Conservation (phyloP, 2,329 filamentous ascomycete species). For the Cyphellophora europaea region DNA sequence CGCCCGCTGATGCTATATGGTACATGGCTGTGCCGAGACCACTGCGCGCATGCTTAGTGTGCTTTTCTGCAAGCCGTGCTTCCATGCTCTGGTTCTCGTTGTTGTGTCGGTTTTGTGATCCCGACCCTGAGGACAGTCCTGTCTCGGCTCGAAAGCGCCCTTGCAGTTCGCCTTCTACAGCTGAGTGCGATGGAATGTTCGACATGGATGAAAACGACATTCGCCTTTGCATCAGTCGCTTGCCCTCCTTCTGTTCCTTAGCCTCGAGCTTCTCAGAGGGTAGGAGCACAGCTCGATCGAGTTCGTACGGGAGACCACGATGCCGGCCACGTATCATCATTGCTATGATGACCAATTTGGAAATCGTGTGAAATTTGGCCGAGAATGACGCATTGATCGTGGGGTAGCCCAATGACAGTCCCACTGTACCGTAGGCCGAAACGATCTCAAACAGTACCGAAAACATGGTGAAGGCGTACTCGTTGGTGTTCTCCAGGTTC, state of each 20-base stretch:
- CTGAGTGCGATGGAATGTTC: conserved; percentile 8
- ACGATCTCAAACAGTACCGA: conserved; percentile 73
- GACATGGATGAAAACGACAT: conserved; percentile 10
- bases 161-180: conserved; percentile 12
- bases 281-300: conserved; percentile 61
- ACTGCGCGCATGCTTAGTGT: not conserved
- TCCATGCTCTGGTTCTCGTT: not conserved
- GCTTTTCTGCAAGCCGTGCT: not conserved
- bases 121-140: conserved; percentile 8
- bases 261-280: conserved; percentile 36
- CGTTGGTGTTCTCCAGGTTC: conserved; percentile 53
- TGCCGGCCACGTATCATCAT: conserved; percentile 59
- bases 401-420: conserved; percentile 75
- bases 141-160: conserved; percentile 14
- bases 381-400: conserved; percentile 70
- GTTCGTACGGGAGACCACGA: conserved; percentile 55
- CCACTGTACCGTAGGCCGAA: conserved; percentile 89
- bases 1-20: not conserved
- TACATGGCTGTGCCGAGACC: not conserved
- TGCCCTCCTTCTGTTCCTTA: conserved; percentile 18
- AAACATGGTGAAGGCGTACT: conserved; percentile 57
- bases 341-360: conserved; percentile 56
- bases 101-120: not conserved
- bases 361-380: conserved; percentile 65
- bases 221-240: conserved; percentile 15